Evolutionary conservation across 257 asterid genomes (phyloP), one percentile per base, ranked within the genome.

Genomic region (Asclepias syriaca): DNA sequence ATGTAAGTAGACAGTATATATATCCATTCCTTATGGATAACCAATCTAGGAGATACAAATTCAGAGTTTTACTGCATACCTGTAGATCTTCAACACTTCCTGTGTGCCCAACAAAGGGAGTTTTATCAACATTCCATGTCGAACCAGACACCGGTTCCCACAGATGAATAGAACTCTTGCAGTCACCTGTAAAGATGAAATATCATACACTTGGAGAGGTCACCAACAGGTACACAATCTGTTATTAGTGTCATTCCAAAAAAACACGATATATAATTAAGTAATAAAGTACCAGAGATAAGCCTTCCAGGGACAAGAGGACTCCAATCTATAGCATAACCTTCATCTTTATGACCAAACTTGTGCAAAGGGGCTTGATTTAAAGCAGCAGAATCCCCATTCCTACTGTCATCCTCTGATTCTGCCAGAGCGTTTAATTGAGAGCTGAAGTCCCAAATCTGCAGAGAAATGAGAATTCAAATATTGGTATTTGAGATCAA

Each of bases 381-480:
- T 40, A 49, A 75, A 16, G 75, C 80, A 24, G 82, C 58, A 8
- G 89, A 61, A 75, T 78, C 93, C 72, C 82, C 92, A 49, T 70
- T 77, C 68, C 70, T 57, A 74, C 82, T 73, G 73, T 82, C 85
- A 60, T 78, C n/a, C 66, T 77, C 84, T 6, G 91, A 86, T 77
- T 86, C 94, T n/a, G 76, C 86, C 83, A 92, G 82, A 77, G 91
- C 81, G 80, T 76, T 87, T 69, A 92, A 74, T 65, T 90, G 96
- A 40, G 98, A 74, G 83, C 96, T 90, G 72, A 95, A 76, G 83
- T 95, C 98, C 99, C 99, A 95, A 66, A 95, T 85, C 99, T 95
- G 86, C 78, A 78, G 76, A 58, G 79, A 40, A 21, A n/a, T 63
- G 66, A 53, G 54, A 24, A 61, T 32, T 4, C 24, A 39, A 75